phyloP scores from a whole-genome alignment of 2,329 filamentous ascomycete genomes.

The Chrysosporium queenslandicum region DNA sequence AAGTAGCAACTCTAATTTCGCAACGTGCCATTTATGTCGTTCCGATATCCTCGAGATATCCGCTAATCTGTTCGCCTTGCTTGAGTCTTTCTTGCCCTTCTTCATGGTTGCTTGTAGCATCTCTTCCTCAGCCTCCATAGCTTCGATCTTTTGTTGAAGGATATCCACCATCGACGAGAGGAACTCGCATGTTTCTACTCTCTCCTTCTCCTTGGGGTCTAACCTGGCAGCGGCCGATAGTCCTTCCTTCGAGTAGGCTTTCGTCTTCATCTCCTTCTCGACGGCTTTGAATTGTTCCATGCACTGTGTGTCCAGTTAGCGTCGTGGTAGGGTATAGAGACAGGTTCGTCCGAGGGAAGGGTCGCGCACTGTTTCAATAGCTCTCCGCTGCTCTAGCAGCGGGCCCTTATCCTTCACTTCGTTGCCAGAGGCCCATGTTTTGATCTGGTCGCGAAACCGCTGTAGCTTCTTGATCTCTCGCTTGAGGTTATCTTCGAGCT shows the following conservation, averaged over 20 bases:
- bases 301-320: slow-evolving; percentile 28
- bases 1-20: slow-evolving; percentile 81
- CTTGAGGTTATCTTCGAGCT: slow-evolving; percentile 94
- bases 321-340: slow-evolving; percentile 6
- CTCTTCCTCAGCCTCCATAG: slow-evolving; percentile 82
- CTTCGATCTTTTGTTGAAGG: slow-evolving; percentile 86
- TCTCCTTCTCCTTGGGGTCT: slow-evolving; percentile 96
- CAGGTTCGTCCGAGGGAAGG: neutral
- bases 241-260: slow-evolving; percentile 97
- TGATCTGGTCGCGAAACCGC: slow-evolving; percentile 94
- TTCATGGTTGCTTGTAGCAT: slow-evolving; percentile 79
- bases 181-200: slow-evolving; percentile 79
- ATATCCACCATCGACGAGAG: slow-evolving; percentile 80
- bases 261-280: slow-evolving; percentile 99
- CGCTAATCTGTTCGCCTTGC: slow-evolving; percentile 77
- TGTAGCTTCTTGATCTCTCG: slow-evolving; percentile 99
- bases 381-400: slow-evolving; percentile 80
- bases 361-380: slow-evolving; percentile 77
- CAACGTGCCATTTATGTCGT: slow-evolving; percentile 92
- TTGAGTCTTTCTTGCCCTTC: slow-evolving; percentile 79
- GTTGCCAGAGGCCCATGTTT: slow-evolving; percentile 96
- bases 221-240: slow-evolving; percentile 83
- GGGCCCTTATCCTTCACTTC: slow-evolving; percentile 99
- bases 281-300: slow-evolving; percentile 99
- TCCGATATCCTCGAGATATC: slow-evolving; percentile 78